Conservation (phyloP, 2,329 filamentous ascomycete genomes). For the Chaetomium sp. region DNA sequence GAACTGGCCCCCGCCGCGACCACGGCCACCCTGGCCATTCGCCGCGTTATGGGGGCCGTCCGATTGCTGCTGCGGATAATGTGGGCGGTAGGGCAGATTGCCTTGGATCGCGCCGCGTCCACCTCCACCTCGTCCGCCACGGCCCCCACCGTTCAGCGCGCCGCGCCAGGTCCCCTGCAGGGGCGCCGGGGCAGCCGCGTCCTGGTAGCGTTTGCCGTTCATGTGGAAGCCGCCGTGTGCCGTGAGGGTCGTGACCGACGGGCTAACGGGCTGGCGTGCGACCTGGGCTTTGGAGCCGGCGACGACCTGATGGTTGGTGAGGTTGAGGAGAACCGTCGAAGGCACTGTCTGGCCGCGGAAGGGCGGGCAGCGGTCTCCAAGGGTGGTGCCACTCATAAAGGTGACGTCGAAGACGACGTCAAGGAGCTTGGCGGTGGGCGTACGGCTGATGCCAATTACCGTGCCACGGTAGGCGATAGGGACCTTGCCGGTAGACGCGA, state of each 20-base stretch:
- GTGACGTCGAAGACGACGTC: conserved; percentile 92
- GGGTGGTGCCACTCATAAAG: conserved; percentile 95
- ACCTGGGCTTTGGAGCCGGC: conserved; percentile 62
- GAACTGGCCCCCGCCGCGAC: conserved; percentile 24
- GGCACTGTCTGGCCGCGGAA: conserved; percentile 95
- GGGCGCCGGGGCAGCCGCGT: conserved; percentile 57
- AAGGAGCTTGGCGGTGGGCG: conserved; percentile 76
- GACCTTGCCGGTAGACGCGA: conserved; percentile 89
- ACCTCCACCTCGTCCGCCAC: conserved; percentile 39
- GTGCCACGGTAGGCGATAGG: conserved; percentile 91
- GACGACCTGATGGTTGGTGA: conserved; percentile 79
- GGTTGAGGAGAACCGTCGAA: conserved; percentile 83
- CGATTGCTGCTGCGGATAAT: conserved; percentile 29
- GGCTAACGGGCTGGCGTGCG: conserved; percentile 54
- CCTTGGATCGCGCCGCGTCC: conserved; percentile 47
- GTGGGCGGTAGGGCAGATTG: conserved; percentile 54
- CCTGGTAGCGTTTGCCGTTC: conserved; percentile 63
- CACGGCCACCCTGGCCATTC: conserved; percentile 22
- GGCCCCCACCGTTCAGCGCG: conserved; percentile 52
- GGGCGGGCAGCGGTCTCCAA: conserved; percentile 85
- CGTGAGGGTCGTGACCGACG: conserved; percentile 53
- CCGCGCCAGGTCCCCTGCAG: conserved; percentile 61
- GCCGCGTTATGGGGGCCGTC: conserved; percentile 20
- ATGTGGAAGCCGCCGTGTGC: conserved; percentile 56
- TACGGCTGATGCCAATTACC: conserved; percentile 91